Conservation (phyloP, 2,329 filamentous ascomycete genomes). For the Sporothrix curviconia region DNA sequence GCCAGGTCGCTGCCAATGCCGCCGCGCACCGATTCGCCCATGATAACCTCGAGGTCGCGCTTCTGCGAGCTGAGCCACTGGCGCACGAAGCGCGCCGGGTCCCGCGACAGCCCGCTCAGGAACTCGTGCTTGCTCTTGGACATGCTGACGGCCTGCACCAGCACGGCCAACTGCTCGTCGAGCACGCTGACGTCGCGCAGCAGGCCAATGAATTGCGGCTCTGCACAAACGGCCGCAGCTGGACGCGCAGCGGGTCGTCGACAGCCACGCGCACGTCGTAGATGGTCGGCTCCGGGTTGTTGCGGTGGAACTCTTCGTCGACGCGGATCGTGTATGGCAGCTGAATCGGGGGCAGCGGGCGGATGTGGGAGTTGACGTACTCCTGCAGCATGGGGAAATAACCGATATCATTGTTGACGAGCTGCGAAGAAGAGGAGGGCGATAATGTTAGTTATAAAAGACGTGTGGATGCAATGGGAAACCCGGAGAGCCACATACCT, state of each 20-base stretch:
- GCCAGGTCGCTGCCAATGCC: slow-evolving; percentile 32
- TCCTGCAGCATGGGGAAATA: slow-evolving; percentile 82
- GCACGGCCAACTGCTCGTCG: slow-evolving; percentile 78
- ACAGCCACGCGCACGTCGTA: slow-evolving; percentile 84
- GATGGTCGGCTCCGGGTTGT: slow-evolving; percentile 65
- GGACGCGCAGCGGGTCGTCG: slow-evolving; percentile 70
- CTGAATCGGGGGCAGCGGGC: slow-evolving; percentile 71
- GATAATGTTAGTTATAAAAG: background rate
- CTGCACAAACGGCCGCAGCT: slow-evolving; percentile 58
- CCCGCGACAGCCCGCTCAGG: slow-evolving; percentile 67
- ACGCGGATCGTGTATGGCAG: slow-evolving; percentile 91
- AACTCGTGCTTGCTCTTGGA: slow-evolving; percentile 90
- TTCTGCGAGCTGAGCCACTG: slow-evolving; percentile 90
- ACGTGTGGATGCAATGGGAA: slow-evolving; percentile 12
- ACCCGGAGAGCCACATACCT: too few relatives aligned
- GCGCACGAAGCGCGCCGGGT: slow-evolving; percentile 76
- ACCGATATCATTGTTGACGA: slow-evolving; percentile 68
- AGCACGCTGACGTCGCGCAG: slow-evolving; percentile 69
- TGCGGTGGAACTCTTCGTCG: slow-evolving; percentile 71
- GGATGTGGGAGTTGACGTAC: slow-evolving; percentile 71
- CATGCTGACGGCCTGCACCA: slow-evolving; percentile 75
- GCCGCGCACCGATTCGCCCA: slow-evolving; percentile 70
- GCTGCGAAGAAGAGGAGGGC: too few relatives aligned
- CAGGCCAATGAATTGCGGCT: slow-evolving; percentile 63
- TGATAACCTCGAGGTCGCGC: slow-evolving; percentile 78